Evolutionary conservation across 83 land plant genomes (phyloP).

Genomic region (Diphasiastrum complanatum): DNA sequence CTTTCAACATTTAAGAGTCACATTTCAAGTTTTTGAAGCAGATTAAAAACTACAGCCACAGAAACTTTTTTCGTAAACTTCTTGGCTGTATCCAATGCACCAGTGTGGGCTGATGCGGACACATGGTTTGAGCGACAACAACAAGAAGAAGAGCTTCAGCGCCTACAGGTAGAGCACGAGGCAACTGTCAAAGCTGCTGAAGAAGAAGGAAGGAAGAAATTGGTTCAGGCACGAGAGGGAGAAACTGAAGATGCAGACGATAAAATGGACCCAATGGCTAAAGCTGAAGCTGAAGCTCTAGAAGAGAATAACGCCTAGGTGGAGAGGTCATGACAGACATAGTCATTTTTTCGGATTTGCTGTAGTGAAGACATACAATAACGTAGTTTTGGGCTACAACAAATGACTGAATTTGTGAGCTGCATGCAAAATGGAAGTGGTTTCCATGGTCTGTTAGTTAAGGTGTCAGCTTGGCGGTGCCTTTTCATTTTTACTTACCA

Average conservation of each 20-base stretch:
- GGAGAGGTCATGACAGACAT: too few relatives aligned
- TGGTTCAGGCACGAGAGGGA: constrained; percentile 58
- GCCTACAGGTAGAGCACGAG: constrained; percentile 62
- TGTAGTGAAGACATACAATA: too few relatives aligned
- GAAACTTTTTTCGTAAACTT: constrained; percentile 2
- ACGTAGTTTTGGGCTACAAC: too few relatives aligned
- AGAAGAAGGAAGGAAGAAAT: constrained; percentile 66
- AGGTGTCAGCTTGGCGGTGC: too few relatives aligned
- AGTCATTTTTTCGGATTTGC: too few relatives aligned
- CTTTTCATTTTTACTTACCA: too few relatives aligned
- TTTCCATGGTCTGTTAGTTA: too few relatives aligned
- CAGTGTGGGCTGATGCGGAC: constrained; percentile 99
- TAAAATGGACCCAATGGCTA: constrained; percentile 73
- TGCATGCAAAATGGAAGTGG: too few relatives aligned
- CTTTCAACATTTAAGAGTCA: background rate
- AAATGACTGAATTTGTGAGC: too few relatives aligned
- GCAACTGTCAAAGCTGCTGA: constrained; percentile 73
- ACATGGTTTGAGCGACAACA: constrained; percentile 98
- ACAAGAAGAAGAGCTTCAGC: constrained; percentile 82
- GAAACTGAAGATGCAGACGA: constrained; percentile 58
- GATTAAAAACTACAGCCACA: background rate
- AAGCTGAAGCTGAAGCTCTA: constrained; percentile 63
- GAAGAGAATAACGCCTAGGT: too few relatives aligned
- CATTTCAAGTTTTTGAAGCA: background rate
- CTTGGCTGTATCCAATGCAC: constrained; percentile 9